Base-by-base conservation (phyloP, 2,329 filamentous ascomycete species). In the Tolypocladium paradoxum region DNA sequence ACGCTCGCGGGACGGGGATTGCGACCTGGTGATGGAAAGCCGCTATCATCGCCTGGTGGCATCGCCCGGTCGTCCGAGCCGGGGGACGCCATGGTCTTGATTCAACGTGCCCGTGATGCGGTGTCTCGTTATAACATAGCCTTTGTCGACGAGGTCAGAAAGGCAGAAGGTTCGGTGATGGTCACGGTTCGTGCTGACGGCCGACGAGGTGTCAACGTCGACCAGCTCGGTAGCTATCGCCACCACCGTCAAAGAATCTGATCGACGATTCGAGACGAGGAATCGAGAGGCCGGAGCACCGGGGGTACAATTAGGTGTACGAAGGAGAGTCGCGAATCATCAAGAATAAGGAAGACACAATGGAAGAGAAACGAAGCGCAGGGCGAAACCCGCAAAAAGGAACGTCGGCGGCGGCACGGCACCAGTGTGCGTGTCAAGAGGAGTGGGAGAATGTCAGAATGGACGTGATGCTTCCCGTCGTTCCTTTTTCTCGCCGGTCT, bases 1-100 rank as follows among this genome's bases (percentile, higher is more conserved):
- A 87, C 76, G 58, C 84, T 87, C 48, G 82, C 76, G 24, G 79
- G 76, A 34, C 79, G 76, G 54, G 73, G 66, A 45, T 69, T 64
- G 43, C 73, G 65, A 63, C 72, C 69, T 3, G 73, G 69, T 38
- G 61, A 61, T 22, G 70, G 65, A 51, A 74, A 72, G 54, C 65
- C 63, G 53, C 66, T 65, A 38, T 70, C 70, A 50, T 74, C 68
- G 50, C 63, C 61, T 46, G 72, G 68, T 53, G 70, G 68, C 50
- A 63, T 62, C 33, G 69, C 62, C 54, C 64, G 67, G 54, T 65
- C 63, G 54, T 66, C 65, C 37, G 60, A 56, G 48, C 65, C 64
- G 50, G 71, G 70, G 20, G 66, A 64, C 48, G 70, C 65, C 74
- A 75, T 76, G 53, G 57, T 58, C 53, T 56, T 51, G 48, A 48